Evolutionary conservation across 2,329 filamentous ascomycete genomes (phyloP).

Genomic region (Aspergillus ruber): DNA sequence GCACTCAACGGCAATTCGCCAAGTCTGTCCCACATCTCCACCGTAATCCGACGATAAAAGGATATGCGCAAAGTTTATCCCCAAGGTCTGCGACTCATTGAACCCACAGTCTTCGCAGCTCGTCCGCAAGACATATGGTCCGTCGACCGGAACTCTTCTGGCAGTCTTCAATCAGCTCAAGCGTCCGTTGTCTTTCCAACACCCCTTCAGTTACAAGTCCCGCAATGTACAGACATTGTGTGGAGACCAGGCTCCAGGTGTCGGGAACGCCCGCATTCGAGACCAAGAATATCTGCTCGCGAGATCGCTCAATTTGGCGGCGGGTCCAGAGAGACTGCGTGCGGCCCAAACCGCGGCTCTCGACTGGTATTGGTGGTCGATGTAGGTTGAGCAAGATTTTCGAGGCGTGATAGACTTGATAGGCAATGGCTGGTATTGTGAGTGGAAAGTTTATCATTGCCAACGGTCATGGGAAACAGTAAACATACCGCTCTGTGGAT

Average conservation of each 20-base stretch:
- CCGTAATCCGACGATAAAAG: too few relatives aligned
- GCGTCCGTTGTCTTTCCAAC: neutral
- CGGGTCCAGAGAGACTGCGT: neutral
- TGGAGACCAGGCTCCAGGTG: conserved; percentile 3
- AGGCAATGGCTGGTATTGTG: neutral
- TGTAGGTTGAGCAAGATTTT: conserved; percentile 1
- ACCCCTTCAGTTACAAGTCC: conserved; percentile 2
- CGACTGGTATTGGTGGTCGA: neutral
- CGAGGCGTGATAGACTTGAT: conserved; percentile 5
- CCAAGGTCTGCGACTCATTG: too few relatives aligned
- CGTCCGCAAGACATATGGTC: too few relatives aligned
- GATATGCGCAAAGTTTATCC: too few relatives aligned
- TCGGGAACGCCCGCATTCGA: neutral
- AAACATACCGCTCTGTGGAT: conserved; percentile 2
- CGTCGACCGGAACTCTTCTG: too few relatives aligned
- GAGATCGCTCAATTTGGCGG: conserved; percentile 1
- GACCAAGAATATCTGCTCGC: conserved; percentile 1
- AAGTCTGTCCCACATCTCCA: too few relatives aligned
- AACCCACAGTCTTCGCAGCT: too few relatives aligned
- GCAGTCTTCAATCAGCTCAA: conserved; percentile 1
- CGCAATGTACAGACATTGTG: conserved; percentile 3
- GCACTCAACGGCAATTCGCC: too few relatives aligned
- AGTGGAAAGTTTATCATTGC: too few relatives aligned
- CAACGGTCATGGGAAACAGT: too few relatives aligned
- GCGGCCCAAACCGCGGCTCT: too few relatives aligned